Conservation (phyloP, 2,329 filamentous ascomycete species). For the Fragosphaeria purpurea region DNA sequence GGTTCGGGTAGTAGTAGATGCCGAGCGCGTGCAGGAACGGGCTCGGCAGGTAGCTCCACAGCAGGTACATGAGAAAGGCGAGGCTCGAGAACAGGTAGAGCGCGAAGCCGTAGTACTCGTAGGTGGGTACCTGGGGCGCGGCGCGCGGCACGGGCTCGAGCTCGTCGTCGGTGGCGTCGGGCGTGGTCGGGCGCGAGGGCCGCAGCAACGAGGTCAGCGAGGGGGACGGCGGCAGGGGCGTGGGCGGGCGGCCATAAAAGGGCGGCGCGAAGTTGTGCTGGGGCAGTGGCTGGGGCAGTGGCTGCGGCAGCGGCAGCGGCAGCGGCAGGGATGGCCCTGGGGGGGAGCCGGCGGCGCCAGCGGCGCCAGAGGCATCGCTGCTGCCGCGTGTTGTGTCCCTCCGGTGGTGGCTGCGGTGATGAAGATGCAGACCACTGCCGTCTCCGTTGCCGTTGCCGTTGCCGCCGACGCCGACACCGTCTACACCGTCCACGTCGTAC, state of each 20-base stretch:
- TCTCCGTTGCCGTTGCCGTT: constrained; percentile 22
- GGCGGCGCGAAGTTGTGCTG: constrained; percentile 60
- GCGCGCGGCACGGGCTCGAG: constrained; percentile 69
- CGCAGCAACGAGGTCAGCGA: constrained; percentile 86
- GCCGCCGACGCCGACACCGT: constrained; percentile 11
- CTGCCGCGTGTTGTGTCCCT: too few relatives aligned
- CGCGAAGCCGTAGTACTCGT: constrained; percentile 98
- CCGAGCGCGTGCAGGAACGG: constrained; percentile 87
- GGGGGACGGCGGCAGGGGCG: constrained; percentile 83
- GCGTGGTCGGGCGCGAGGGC: constrained; percentile 84
- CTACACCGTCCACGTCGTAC: constrained; percentile 26
- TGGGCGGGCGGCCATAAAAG: constrained; percentile 96
- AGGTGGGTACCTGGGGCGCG: constrained; percentile 90
- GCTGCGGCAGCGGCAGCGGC: constrained; percentile 20
- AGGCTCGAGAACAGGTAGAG: constrained; percentile 83
- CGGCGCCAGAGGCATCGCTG: too few relatives aligned
- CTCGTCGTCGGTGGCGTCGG: constrained; percentile 84
- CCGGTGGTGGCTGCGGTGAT: too few relatives aligned
- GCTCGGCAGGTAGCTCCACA: constrained; percentile 86
- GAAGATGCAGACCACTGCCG: not conserved
- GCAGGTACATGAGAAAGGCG: constrained; percentile 61
- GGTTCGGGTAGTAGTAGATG: constrained; percentile 92
- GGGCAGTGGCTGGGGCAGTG: too few relatives aligned
- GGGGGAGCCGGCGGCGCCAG: too few relatives aligned
- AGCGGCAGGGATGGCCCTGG: too few relatives aligned